These are phyloP conservation scores for Penicillium sp. DNA, from an alignment of 2,329 filamentous ascomycete genomes.

Conservation along the genomic window DNA sequence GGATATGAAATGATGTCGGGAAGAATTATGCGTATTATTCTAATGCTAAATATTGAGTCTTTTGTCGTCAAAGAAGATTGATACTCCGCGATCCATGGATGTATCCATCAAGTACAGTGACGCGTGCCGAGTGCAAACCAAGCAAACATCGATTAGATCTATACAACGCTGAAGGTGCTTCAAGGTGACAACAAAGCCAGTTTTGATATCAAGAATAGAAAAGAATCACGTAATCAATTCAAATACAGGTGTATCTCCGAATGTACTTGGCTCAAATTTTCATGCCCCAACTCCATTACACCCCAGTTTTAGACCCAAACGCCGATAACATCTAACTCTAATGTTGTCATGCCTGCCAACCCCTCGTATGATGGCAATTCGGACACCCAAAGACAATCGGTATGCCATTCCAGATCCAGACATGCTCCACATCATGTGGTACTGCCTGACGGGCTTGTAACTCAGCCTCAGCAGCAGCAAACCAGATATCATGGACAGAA, in stretches of 20 bases:
- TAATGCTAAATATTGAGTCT: neutral
- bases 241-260: neutral
- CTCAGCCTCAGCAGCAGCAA: conserved; percentile 37
- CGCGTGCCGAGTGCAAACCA: conserved; percentile 23
- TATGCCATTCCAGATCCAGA: conserved; percentile 35
- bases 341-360: conserved; percentile 34
- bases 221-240: neutral
- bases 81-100: neutral
- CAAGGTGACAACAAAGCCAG: neutral
- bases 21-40: neutral
- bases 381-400: conserved; percentile 40
- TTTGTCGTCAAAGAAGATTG: conserved; percentile 1
- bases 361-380: conserved; percentile 30
- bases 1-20: neutral
- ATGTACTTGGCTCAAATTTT: neutral
- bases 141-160: conserved; percentile 15
- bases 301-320: conserved; percentile 8
- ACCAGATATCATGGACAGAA: conserved; percentile 42
- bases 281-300: conserved; percentile 4
- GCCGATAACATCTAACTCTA: conserved; percentile 16
- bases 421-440: conserved; percentile 36
- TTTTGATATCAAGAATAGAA: neutral
- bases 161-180: neutral
- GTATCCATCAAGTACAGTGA: neutral
- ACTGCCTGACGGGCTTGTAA: conserved; percentile 29